Evolutionary conservation across 148 eudicot genomes (phyloP), one percentile per base, ranked within the genome.

Genomic region (Polygonum aviculare): DNA sequence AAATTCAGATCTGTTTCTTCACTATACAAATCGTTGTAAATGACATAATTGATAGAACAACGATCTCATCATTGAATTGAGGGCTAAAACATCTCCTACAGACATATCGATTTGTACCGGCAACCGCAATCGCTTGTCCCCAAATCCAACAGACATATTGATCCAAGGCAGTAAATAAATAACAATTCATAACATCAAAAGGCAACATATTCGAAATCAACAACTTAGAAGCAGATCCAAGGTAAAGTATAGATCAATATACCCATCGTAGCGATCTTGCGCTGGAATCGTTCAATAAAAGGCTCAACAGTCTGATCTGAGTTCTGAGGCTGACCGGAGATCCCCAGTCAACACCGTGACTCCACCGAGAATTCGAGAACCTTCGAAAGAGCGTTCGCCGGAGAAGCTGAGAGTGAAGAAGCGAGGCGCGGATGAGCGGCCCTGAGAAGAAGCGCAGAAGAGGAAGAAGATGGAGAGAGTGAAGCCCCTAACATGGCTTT

Each of bases 241-340:
- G 31, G 31, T 26, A 26, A 26, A 26, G 31, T 0, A 35, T 3
- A 12, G 44, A 60, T 15, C 73, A 63, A 19, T 10, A 80, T 92
- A 94, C 97, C 97, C 95, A 90, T 92, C 44, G 96, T 82, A 76
- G 97, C 87, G 87, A 92, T 75, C 73, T 74, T 90, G 38, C 92
- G 90, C 69, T 91, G 82, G 69, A 93, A 86, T 2, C 69, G 90
- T 79, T 89, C 88, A 55, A 91, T 76, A 35, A 89, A 84, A 70
- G 97, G 84, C 57, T 87, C 9, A 21, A 84, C 44, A 21, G 82
- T 22, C 71, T 80, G 82, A 89, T 83, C 88, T 88, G 93, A 84
- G 95, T 84, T 54, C 85, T 80, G 14, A 85, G 77, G 75, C 80
- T 55, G 62, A 79, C 78, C 79, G 87, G 86, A 1, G 93, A 90